Percentiles rank a stretch among this genome's conserved stretches.
These are phyloP conservation scores for Lasiosphaeria hispida DNA, from an alignment of 495 filamentous ascomycete species.

Conservation along the genomic window DNA sequence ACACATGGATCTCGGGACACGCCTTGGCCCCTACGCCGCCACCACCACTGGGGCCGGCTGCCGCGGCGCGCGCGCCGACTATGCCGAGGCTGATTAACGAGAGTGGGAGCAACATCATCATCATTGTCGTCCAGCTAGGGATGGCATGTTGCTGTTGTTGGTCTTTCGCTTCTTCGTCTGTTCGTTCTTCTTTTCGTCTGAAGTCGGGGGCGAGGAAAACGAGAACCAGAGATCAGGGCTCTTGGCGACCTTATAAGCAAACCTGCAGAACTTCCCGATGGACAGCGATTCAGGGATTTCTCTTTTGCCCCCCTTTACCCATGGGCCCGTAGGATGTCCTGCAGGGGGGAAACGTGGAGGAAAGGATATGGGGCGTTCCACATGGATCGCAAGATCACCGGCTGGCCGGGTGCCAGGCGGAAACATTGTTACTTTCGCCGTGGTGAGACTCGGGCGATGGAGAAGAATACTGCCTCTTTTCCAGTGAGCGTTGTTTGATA, in stretches of 20 bases:
- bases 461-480: not conserved
- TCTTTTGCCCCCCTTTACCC: not conserved
- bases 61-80: not conserved
- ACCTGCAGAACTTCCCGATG: not conserved
- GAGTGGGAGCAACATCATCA: not conserved
- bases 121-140: not conserved
- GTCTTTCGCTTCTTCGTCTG: too few relatives aligned
- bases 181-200: too few relatives aligned
- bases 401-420: not conserved
- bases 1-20: slow-evolving; percentile 54
- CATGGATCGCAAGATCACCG: slow-evolving; percentile 6
- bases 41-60: not conserved
- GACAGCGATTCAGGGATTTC: not conserved
- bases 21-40: not conserved
- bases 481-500: too few relatives aligned
- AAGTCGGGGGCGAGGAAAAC: not conserved
- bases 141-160: slow-evolving; percentile 2
- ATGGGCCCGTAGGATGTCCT: not conserved
- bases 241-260: not conserved
- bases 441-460: not conserved
- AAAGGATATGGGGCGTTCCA: not conserved
- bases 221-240: not conserved
- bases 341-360: slow-evolving; percentile 6
- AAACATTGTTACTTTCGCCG: not conserved
- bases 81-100: slow-evolving; percentile 3